A percentile compares a stretch with the other conserved stretches of the same genome.
Evolutionary conservation across 345 rosid genomes (phyloP).

Genomic region (Sisymbrium altissimum): DNA sequence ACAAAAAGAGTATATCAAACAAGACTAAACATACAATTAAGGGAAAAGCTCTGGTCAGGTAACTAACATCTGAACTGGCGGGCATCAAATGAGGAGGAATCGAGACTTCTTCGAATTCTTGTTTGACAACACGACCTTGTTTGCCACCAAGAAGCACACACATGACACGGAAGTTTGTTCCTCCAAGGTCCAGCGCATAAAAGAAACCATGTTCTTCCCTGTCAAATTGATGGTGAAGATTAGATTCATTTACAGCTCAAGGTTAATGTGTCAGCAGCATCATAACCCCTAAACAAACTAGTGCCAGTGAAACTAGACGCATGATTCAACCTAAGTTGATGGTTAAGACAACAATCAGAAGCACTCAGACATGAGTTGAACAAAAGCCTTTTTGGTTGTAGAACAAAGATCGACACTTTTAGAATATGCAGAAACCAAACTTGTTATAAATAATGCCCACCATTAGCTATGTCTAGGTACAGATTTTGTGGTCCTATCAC

Average conservation of each 20-base stretch:
- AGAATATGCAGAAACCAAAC: neutral
- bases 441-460: too few relatives aligned
- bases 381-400: neutral
- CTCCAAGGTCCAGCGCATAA: conserved; percentile 96
- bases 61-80: conserved; percentile 63
- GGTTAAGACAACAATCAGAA: too few relatives aligned
- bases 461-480: neutral
- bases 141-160: conserved; percentile 83
- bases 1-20: conserved; percentile 12
- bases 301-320: neutral
- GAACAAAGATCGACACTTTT: neutral
- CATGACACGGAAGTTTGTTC: conserved; percentile 92
- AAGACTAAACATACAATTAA: neutral
- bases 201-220: conserved; percentile 84
- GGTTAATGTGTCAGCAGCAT: neutral
- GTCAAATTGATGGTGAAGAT: neutral
- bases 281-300: neutral
- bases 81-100: conserved; percentile 91
- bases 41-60: neutral
- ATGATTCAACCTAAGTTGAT: conserved; percentile 5
- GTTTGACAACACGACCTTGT: conserved; percentile 53
- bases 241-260: neutral
- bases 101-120: conserved; percentile 78
- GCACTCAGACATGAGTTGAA: neutral
- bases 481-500: neutral